Evolutionary conservation across 179 eudicot species (phyloP).

Genomic region (Spinacia oleracea): DNA sequence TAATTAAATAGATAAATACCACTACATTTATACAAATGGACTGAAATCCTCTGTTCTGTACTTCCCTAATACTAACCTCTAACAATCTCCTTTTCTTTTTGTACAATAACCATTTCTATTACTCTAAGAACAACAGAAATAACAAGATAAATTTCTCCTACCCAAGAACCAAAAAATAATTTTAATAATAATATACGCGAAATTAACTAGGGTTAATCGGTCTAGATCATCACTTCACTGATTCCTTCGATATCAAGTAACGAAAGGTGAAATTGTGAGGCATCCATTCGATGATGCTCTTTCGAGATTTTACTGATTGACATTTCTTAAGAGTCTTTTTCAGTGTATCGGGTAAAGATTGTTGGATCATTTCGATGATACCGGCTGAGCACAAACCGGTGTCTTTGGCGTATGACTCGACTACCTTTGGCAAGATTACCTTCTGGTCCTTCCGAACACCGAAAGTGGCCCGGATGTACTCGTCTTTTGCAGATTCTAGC

Average conservation of each 20-base stretch:
- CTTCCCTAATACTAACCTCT: constrained; percentile 22
- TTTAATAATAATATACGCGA: constrained; percentile 9
- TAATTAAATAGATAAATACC: constrained; percentile 8
- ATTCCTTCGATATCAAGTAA: constrained; percentile 72
- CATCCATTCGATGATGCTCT: constrained; percentile 77
- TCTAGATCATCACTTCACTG: constrained; percentile 34
- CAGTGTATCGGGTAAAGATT: constrained; percentile 70
- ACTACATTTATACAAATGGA: constrained; percentile 32
- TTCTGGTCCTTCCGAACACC: constrained; percentile 83
- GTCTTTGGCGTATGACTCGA: constrained; percentile 80
- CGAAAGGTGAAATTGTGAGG: constrained; percentile 80
- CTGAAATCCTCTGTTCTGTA: constrained; percentile 24
- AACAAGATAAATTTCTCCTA: neutral
- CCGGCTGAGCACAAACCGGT: constrained; percentile 57
- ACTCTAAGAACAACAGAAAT: constrained; percentile 19
- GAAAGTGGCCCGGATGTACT: constrained; percentile 75
- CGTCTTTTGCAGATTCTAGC: constrained; percentile 82
- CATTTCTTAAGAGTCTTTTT: constrained; percentile 67
- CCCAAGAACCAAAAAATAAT: constrained; percentile 6
- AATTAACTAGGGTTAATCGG: neutral
- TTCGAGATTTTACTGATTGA: constrained; percentile 52
- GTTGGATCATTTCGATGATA: constrained; percentile 72
- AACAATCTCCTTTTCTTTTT: constrained; percentile 9
- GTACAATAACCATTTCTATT: constrained; percentile 22
- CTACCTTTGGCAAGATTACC: constrained; percentile 64